Evolutionary conservation across 192 early-diverging fungal species (phyloP).

Genomic region (Gryganskiella cystojenkinii): DNA sequence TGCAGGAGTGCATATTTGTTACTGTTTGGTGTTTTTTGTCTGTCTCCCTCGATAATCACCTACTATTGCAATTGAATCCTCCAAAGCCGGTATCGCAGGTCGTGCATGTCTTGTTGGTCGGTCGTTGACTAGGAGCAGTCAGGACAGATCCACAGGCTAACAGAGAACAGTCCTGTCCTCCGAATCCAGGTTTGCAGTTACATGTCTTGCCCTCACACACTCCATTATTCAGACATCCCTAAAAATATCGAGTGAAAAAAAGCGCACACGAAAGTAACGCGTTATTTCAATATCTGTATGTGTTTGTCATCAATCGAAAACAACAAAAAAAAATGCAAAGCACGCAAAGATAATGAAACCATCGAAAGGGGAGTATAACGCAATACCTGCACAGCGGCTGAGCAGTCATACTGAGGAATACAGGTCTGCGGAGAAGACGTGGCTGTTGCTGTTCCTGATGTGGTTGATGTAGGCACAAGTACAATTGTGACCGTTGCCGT

Average conservation of each 20-base stretch:
- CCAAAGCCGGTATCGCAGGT: constrained; percentile 66
- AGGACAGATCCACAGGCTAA: constrained; percentile 33
- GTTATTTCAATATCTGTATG: no score
- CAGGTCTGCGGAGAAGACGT: constrained; percentile 15
- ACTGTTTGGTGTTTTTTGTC: no score
- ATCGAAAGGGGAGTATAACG: no score
- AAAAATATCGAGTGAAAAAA: background rate
- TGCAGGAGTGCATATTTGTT: no score
- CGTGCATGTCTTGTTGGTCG: constrained; percentile 10
- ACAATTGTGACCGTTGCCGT: background rate
- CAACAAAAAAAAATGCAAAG: no score
- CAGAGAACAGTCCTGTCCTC: constrained; percentile 32
- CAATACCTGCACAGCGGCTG: constrained; percentile 33
- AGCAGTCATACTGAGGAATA: constrained; percentile 31
- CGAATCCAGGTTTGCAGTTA: constrained; percentile 34
- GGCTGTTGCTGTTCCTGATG: background rate
- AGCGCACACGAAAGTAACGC: background rate
- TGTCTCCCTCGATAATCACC: background rate
- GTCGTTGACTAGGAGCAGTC: constrained; percentile 17
- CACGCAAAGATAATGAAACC: no score
- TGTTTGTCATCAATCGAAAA: no score
- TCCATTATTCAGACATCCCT: constrained; percentile 47
- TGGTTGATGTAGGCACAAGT: background rate
- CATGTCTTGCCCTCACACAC: constrained; percentile 13
- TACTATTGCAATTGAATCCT: constrained; percentile 66